phyloP scores from a whole-genome alignment of 2,329 filamentous ascomycete genomes.

The Monilinia aucupariae region DNA sequence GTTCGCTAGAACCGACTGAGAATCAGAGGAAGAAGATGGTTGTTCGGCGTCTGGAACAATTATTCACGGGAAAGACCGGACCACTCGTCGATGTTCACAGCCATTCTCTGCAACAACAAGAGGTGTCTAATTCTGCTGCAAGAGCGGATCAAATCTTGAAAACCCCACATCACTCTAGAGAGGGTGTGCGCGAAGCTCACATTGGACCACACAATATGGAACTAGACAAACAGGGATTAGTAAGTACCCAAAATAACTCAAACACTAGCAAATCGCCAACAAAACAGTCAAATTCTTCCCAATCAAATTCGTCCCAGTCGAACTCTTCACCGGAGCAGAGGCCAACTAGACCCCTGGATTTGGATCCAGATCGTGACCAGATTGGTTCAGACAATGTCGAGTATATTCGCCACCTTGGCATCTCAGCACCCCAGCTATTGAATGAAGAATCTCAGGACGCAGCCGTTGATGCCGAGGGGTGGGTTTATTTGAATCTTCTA shows the following conservation, averaged over 20 bases:
- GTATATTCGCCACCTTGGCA: conserved; percentile 69
- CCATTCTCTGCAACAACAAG: conserved; percentile 38
- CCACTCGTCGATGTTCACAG: conserved; percentile 29
- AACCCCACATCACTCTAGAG: conserved; percentile 23
- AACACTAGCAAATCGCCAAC: conserved; percentile 22
- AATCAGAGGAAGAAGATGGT: conserved; percentile 71
- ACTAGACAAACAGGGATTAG: conserved; percentile 17
- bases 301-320: conserved; percentile 19
- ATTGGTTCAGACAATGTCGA: conserved; percentile 71
- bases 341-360: conserved; percentile 68
- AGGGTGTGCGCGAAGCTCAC: conserved; percentile 40
- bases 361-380: conserved; percentile 74
- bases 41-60: conserved; percentile 69
- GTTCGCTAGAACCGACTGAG: conserved; percentile 57
- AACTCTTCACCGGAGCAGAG: conserved; percentile 57
- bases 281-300: conserved; percentile 18
- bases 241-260: conserved; percentile 19
- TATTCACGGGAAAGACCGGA: conserved; percentile 68
- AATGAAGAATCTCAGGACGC: conserved; percentile 46
- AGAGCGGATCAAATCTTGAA: conserved; percentile 34
- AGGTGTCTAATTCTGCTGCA: conserved; percentile 50
- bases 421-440: conserved; percentile 53
- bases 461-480: conserved; percentile 62
- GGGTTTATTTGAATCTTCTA: conserved; percentile 77
- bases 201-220: conserved; percentile 33